Conservation (phyloP, 495 filamentous ascomycete species). For the Thozetella sp. region DNA sequence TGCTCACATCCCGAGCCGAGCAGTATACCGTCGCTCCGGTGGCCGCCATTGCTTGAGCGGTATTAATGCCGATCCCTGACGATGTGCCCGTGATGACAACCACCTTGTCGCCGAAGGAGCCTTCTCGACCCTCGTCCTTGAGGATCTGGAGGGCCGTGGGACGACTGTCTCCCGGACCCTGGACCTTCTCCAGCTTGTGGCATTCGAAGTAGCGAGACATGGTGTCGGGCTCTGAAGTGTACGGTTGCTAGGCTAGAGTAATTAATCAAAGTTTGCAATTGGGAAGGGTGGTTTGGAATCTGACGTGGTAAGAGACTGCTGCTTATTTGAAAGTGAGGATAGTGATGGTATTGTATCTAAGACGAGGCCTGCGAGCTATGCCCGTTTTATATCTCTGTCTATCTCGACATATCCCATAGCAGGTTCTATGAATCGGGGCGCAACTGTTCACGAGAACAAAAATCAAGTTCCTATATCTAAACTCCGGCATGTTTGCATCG, state of each 20-base stretch:
- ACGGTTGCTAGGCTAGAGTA: background rate
- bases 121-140: conserved; percentile 40
- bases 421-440: too few species aligned
- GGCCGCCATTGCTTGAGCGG: conserved; percentile 43
- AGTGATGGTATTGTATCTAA: too few species aligned
- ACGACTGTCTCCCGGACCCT: conserved; percentile 47
- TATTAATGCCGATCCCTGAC: conserved; percentile 53
- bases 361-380: too few species aligned
- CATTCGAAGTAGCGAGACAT: conserved; percentile 36
- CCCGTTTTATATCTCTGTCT: too few species aligned
- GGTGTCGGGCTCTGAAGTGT: background rate
- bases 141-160: conserved; percentile 49
- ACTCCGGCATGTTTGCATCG: too few species aligned
- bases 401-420: too few species aligned
- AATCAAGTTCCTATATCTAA: too few species aligned
- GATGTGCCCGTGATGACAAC: conserved; percentile 54
- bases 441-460: too few species aligned
- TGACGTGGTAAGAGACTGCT: too few species aligned
- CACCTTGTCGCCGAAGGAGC: conserved; percentile 42
- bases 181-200: conserved; percentile 29
- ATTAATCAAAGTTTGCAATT: too few species aligned
- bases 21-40: conserved; percentile 50
- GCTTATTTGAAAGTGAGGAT: too few species aligned
- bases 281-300: too few species aligned
- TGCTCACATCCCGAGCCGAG: conserved; percentile 38